These are phyloP conservation scores for Suillus subaureus DNA, from an alignment of 768 basidiomycete species.

Conservation along the genomic window DNA sequence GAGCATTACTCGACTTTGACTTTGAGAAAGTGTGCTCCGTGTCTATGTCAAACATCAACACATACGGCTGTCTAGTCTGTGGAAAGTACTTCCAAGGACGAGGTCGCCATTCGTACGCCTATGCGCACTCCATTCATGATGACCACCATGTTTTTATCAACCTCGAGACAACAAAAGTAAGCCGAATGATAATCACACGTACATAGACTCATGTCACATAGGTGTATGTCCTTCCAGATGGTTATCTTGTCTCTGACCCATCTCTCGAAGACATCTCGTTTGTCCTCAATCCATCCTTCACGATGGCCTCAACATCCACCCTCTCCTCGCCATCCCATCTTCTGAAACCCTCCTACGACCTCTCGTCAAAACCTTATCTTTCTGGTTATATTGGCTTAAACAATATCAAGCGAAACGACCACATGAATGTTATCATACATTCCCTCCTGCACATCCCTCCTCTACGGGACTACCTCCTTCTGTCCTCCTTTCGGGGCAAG, in stretches of 20 bases:
- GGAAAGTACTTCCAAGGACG: conserved; percentile 99
- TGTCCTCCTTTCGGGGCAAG: conserved; percentile 72
- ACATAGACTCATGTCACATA: conserved; percentile 30
- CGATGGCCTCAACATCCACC: conserved; percentile 51
- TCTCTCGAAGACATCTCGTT: conserved; percentile 94
- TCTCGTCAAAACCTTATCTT: conserved; percentile 77
- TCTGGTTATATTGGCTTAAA: conserved; percentile 96
- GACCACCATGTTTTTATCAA: conserved; percentile 99
- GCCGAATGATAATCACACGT: conserved; percentile 4
- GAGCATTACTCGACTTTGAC: conserved; percentile 92
- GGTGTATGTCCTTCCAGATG: conserved; percentile 98
- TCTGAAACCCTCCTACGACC: conserved; percentile 81
- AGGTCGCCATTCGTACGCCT: conserved; percentile 91
- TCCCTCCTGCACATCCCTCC: conserved; percentile 89
- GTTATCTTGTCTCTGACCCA: conserved; percentile 95
- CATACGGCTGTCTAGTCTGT: conserved; percentile 95
- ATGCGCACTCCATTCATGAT: conserved; percentile 95
- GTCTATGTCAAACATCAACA: conserved; percentile 94
- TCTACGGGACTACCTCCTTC: conserved; percentile 83
- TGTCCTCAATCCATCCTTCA: conserved; percentile 89
- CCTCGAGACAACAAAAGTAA: conserved; percentile 88
- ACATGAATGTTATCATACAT: conserved; percentile 97
- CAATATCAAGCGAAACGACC: conserved; percentile 96
- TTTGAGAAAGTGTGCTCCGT: conserved; percentile 99
- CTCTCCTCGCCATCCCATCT: conserved; percentile 62